Evolutionary conservation across 2,329 filamentous ascomycete genomes (phyloP), one percentile per base, ranked within the genome.

Genomic region (Colletotrichum paranaense): DNA sequence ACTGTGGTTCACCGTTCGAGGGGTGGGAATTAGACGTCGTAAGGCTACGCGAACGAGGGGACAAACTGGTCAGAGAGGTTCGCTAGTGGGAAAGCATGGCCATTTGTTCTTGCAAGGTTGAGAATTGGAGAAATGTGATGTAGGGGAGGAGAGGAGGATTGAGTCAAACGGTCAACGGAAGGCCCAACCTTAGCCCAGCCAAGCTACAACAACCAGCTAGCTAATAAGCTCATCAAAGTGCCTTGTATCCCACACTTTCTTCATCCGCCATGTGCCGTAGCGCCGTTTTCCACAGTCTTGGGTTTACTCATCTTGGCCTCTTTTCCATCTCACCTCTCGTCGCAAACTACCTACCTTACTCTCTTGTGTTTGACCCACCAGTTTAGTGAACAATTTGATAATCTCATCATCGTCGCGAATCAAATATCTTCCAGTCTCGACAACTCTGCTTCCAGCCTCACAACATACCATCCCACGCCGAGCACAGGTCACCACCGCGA

Each of bases 41-140:
- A 73, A 71, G 71, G 71, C 71, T 65, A 73, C 49, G 59, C 56
- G 71, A 73, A 73, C 35, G 56, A 19, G 62, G 46, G 52, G 49
- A 52, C 35, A 64, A 24, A 26, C 14, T 49, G 46, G 28, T 22
- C 26, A 55, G 16, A 46, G 58, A 69, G 60, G 16, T 73, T 68
- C 30, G 14, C 56, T 38, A 57, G 26, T 38, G 63, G 46, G 46
- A 60, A 52, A 35, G 32, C 58, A 68, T 46, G 38, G 65, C 58
- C 24, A 24, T 28, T 38, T 66, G 42, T 56, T 24, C 38, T 42
- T 28, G 35, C 28, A 38, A 53, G 49, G 46, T 57, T 65, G 46
- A 55, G 58, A 49, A 14, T n/a, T 42, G 30, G 28, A 35, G 52
- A 32, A 24, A 24, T n/a, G 32, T 46, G 22, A 55, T 53, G 19